Conservation (phyloP, 306 rosid genomes). For the Morella rubra region DNA sequence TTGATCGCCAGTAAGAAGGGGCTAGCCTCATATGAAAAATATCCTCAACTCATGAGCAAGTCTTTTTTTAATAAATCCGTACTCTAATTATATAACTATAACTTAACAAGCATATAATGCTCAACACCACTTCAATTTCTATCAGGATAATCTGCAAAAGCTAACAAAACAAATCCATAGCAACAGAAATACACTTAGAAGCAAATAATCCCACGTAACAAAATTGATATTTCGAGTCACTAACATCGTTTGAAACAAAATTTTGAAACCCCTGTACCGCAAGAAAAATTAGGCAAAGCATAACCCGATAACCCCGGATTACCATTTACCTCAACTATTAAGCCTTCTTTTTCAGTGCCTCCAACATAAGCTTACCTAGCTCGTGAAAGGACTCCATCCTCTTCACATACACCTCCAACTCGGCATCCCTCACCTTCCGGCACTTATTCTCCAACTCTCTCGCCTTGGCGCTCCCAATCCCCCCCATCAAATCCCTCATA, state of each 20-base stretch:
- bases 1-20: too few relatives aligned
- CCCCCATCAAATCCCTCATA: conserved; percentile 28
- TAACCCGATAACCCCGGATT: background rate
- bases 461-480: conserved; percentile 31
- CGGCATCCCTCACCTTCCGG: conserved; percentile 31
- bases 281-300: conserved; percentile 3
- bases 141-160: background rate
- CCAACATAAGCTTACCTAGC: conserved; percentile 30
- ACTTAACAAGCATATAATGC: background rate
- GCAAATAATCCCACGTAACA: background rate
- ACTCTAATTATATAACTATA: background rate
- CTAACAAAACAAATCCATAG: background rate
- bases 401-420: conserved; percentile 34
- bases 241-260: background rate
- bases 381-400: conserved; percentile 36
- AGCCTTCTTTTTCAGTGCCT: conserved; percentile 19
- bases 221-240: background rate
- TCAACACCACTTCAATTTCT: background rate
- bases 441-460: conserved; percentile 43
- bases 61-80: background rate
- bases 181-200: background rate
- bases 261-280: background rate
- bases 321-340: conserved; percentile 15
- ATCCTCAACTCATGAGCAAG: background rate
- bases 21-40: too few relatives aligned